Base-by-base conservation (phyloP, 768 basidiomycete genomes). In the Boletus pseudopeckii region DNA sequence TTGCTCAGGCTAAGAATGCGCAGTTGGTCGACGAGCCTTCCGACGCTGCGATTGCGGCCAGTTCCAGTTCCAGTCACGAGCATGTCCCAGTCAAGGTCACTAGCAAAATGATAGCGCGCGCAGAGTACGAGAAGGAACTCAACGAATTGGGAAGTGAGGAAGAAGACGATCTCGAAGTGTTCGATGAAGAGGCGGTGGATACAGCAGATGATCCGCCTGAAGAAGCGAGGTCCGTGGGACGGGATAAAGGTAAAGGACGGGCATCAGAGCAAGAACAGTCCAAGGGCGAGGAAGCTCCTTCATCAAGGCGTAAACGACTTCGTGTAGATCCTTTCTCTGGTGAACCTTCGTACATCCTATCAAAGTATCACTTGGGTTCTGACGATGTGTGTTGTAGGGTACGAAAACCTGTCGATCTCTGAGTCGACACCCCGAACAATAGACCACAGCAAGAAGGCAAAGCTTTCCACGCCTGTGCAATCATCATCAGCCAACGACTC, bases 21-120 rank as follows among this genome's bases (percentile, higher is more conserved):
- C 48, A 33, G 58, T 63, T 73, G 70, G 66, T 67, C 7, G 71
- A 77, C 45, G 72, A 71, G 40, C 62, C 59, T 15, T 55, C 69
- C 0, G 62, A 56, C 10, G 41, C 30, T 5, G 13, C 38, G 11
- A 32, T 51, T 13, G 49, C 15, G 7, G 41, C 61, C 38, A 42
- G 56, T 24, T 50, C 68, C 15, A 64, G 55, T 26, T 43, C 54
- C 22, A 44, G 26, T 17, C 40, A 22, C 9, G 66, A 61, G 26
- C 73, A 60, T 45, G 73, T 82, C 11, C 80, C 83, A 0, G 65
- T 74, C 20, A 84, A 82, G 64, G 66, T 86, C 14, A 91, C 89
- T 3, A 75, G 72, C 59, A 91, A 90, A 70, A 91, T 90, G 86
- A 61, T 74, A n/a, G 84, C 80, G 52, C 79, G 88, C 2, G 82